Evolutionary conservation across 2,329 filamentous ascomycete genomes (phyloP), one percentile per base, ranked within the genome.

Genomic region (Phaeosphaeria sp.): DNA sequence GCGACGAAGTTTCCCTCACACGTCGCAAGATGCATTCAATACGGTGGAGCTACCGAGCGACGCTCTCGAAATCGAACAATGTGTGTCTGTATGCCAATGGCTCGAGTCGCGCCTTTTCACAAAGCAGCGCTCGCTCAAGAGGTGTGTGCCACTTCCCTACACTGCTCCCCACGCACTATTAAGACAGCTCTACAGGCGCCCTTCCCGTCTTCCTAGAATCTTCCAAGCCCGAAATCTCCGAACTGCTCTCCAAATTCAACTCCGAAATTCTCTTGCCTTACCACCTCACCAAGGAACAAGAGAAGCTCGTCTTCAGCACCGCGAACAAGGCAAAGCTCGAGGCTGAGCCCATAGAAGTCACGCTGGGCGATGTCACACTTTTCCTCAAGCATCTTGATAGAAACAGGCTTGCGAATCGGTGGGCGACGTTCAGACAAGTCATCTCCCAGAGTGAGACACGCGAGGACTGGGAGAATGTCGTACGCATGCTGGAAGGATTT

Each of bases 201-300:
- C 70, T 82, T 6, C 80, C 81, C 18, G 63, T 65, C 44, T 83
- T 81, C 73, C 65, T 71, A 50, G 66, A 76, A 36, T 74, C 80
- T 11, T 76, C 79, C 11, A 75, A 73, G 15, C 69, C 77, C 49
- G 74, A 79, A 46, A 78, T 83, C 54, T 69, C 79, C 50, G 50
- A 65, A 20, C 60, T 80, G 36, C 78, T 83, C 56, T 61, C 69
- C 6, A 72, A 61, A 10, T 68, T 82, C 52, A 81, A 81, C 60
- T 72, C 70, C 46, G 78, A 79, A 50, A 67, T 82, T 63, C 75
- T 83, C 56, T 73, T 83, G 21, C 81, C 81, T 15, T 54, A 55
- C 6, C 78, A 81, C 66, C 76, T 84, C 52, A 76, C 72, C 56
- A 60, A 66, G 17, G 71, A 73, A 41, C 79, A 83, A 62, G 65